Conservation (phyloP, 805 yeast genomes). For the Lipomyces mesembrius region DNA sequence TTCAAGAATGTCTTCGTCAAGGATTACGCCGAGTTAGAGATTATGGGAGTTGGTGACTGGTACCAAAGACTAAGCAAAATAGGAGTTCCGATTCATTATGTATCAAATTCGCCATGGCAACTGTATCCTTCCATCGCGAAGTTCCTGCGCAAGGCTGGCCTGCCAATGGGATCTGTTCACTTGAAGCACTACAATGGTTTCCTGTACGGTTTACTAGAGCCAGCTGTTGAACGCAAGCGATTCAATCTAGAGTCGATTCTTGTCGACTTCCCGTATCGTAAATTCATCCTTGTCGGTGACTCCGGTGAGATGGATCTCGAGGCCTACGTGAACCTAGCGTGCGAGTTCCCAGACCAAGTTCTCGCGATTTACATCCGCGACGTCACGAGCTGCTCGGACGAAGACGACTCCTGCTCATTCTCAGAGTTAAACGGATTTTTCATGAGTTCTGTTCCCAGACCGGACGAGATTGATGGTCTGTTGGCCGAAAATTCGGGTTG, state of each 20-base stretch:
- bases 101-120: constrained; percentile 96
- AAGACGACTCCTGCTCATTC: constrained; percentile 25
- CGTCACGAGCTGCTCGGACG: constrained; percentile 49
- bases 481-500: constrained; percentile 31
- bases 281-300: constrained; percentile 87
- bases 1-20: constrained; percentile 77
- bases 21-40: constrained; percentile 66
- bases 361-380: constrained; percentile 80
- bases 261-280: constrained; percentile 73
- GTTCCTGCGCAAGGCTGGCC: constrained; percentile 58
- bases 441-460: constrained; percentile 43
- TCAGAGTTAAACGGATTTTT: constrained; percentile 36
- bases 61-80: constrained; percentile 56
- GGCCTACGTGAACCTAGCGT: constrained; percentile 77
- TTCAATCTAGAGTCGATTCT: constrained; percentile 65
- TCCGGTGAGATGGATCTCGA: constrained; percentile 95
- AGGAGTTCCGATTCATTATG: constrained; percentile 80
- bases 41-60: constrained; percentile 79
- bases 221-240: constrained; percentile 80
- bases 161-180: constrained; percentile 84
- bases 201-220: constrained; percentile 80
- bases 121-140: constrained; percentile 64
- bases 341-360: constrained; percentile 63
- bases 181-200: constrained; percentile 85
- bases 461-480: constrained; percentile 39